Percentiles rank a stretch among this genome's conserved stretches.
Conservation (phyloP, 306 rosid genomes). For the Hippophae tibetana region DNA sequence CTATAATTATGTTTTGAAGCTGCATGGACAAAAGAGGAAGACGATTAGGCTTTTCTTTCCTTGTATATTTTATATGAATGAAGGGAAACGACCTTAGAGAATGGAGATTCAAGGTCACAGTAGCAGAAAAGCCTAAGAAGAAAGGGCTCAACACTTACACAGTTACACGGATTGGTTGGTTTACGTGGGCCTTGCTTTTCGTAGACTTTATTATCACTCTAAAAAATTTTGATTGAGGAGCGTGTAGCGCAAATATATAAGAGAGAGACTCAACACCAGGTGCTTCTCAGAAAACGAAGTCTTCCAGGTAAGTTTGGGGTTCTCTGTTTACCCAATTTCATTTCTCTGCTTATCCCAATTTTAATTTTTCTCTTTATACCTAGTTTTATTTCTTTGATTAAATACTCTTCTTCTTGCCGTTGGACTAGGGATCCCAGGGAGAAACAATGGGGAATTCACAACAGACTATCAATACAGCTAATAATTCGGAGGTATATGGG, state of each 20-base stretch:
- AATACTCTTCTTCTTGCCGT: constrained; percentile 14
- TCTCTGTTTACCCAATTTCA: too few species aligned
- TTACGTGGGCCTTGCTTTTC: constrained; percentile 37
- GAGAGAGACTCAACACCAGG: constrained; percentile 37
- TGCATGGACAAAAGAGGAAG: too few species aligned
- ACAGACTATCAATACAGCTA: constrained; percentile 12
- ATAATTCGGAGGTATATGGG: constrained; percentile 24
- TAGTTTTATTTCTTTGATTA: constrained; percentile 7
- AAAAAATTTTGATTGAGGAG: too few species aligned
- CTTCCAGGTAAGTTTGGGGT: constrained; percentile 16
- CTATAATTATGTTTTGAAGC: too few species aligned
- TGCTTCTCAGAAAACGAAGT: constrained; percentile 29
- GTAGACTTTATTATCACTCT: constrained; percentile 48
- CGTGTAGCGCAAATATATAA: constrained; percentile 28
- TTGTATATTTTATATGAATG: too few species aligned
- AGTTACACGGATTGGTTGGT: constrained; percentile 21
- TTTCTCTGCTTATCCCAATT: constrained; percentile 1
- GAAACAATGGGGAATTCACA: constrained; percentile 40
- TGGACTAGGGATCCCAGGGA: constrained; percentile 26
- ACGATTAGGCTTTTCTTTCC: too few species aligned
- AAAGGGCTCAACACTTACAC: too few species aligned
- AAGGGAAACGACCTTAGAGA: too few species aligned
- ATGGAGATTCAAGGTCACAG: too few species aligned
- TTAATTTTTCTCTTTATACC: not conserved
- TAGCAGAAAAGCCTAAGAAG: too few species aligned